These are phyloP conservation scores for Rhizopus arrhizus DNA, from an alignment of 371 early-diverging fungal species.

Conservation along the genomic window DNA sequence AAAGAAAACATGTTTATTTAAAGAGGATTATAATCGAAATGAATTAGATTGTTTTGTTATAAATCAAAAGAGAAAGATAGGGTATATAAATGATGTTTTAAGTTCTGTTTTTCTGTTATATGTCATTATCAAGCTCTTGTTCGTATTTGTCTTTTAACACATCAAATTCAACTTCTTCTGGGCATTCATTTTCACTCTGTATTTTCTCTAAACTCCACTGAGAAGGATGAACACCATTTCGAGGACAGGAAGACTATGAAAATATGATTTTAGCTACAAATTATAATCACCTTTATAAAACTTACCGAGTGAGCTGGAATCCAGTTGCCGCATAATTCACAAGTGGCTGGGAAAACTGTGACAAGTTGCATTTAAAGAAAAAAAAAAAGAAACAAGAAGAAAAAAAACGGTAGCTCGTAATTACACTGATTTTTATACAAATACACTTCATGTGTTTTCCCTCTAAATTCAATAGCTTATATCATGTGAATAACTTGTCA, in stretches of 20 bases:
- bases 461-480: too few species aligned
- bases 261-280: not conserved
- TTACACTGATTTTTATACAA: not conserved
- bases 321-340: conserved; percentile 42
- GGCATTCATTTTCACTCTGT: not conserved
- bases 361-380: not conserved
- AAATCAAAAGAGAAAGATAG: too few species aligned
- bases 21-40: too few species aligned
- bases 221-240: conserved; percentile 23
- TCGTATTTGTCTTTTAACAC: not conserved
- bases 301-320: conserved; percentile 34
- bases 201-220: conserved; percentile 14
- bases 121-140: too few species aligned
- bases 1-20: too few species aligned
- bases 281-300: not conserved
- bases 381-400: not conserved
- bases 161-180: not conserved
- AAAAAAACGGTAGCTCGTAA: not conserved
- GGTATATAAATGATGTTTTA: too few species aligned
- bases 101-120: too few species aligned
- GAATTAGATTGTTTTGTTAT: too few species aligned
- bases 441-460: too few species aligned
- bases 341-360: conserved; percentile 31
- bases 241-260: conserved; percentile 13
- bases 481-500: too few species aligned